Evolutionary conservation across 2,329 filamentous ascomycete species (phyloP), one percentile per base, ranked within the genome.

Genomic region (Aspergillus niger): DNA sequence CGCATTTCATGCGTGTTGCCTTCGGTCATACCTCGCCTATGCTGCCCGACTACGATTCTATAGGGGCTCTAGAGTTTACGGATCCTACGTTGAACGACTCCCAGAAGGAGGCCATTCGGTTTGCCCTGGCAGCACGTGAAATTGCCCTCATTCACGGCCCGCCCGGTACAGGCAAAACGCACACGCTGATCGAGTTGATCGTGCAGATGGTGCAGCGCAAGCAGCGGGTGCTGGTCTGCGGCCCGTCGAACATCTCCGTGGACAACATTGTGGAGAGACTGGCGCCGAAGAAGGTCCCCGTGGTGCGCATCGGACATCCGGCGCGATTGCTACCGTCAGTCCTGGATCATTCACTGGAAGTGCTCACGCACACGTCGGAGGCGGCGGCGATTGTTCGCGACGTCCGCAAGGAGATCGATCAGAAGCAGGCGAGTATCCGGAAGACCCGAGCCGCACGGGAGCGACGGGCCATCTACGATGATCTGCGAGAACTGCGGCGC

Each of bases 201-300:
- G 82, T 96, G n/a, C 95, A 99, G 72, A 81, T 98, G 67, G 81
- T 96, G 57, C 89, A 88, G 71, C 85, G 86, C 24, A 85, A 87
- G 36, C 83, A 89, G 57, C 86, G 92, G 1, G 82, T 98, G 10
- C 83, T 98, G 1, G 94, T 98, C n/a, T 98, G 95, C 70, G 95
- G 94, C 0, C 95, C 95, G 0, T 97, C 92, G 30, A 99, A 99
- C 74, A 93, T 99, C 68, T 95, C 92, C 0, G 95, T 99, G 1
- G 95, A 99, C 83, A 99, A 99, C 72, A 96, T 99, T 60, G 93
- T 97, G 8, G 95, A 99, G 77, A 88, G 95, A 7, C 84, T 98
- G 1, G 87, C 92, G 2, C 87, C 91, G 0, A 90, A 93, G 75
- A 92, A 92, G 70, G 83, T 97, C 1, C 89, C 92, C 0, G 92